A percentile compares a stretch with the other conserved stretches of the same genome.
phyloP scores from a whole-genome alignment of 352 stramenopile species.

The Phytophthora pini region DNA sequence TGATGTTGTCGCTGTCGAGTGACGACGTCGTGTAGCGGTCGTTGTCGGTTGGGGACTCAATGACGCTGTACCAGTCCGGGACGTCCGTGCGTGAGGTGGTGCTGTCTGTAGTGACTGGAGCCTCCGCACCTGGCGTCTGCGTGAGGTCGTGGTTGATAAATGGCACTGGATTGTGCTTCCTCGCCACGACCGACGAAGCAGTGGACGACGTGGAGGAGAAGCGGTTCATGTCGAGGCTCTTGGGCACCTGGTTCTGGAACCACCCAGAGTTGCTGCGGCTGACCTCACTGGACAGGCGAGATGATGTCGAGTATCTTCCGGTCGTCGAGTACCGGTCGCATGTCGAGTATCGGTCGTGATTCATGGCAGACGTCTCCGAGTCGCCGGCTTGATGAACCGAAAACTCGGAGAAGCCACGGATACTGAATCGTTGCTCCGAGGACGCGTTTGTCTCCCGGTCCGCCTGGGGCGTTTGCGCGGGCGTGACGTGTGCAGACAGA shows the following conservation, averaged over 20 bases:
- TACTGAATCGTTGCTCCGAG: slow-evolving; percentile 33
- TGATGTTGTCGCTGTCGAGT: slow-evolving; percentile 40
- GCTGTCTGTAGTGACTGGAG: slow-evolving; percentile 8
- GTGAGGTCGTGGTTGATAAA: slow-evolving; percentile 40
- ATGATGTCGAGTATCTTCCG: slow-evolving; percentile 33
- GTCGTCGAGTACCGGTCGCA: slow-evolving; percentile 24
- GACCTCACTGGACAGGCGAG: slow-evolving; percentile 34
- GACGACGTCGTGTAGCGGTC: slow-evolving; percentile 41
- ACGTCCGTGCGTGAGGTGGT: slow-evolving; percentile 30
- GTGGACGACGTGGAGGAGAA: slow-evolving; percentile 53
- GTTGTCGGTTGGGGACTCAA: slow-evolving; percentile 53
- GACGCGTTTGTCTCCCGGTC: slow-evolving; percentile 31
- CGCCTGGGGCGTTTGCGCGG: slow-evolving; percentile 3
- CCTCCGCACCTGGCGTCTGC: slow-evolving; percentile 12
- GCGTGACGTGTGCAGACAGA: slow-evolving; percentile 7
- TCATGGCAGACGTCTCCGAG: slow-evolving; percentile 22
- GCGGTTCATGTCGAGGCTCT: slow-evolving; percentile 37
- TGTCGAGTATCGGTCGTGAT: slow-evolving; percentile 24
- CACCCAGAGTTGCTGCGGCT: slow-evolving; percentile 33
- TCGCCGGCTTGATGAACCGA: slow-evolving; percentile 26
- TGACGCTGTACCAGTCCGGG: slow-evolving; percentile 65
- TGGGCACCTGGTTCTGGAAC: slow-evolving; percentile 22
- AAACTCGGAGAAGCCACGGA: slow-evolving; percentile 36
- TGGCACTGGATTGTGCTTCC: slow-evolving; percentile 35
- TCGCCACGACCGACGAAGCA: slow-evolving; percentile 30